Conservation (phyloP, 768 basidiomycete species). For the Suillus paluster region DNA sequence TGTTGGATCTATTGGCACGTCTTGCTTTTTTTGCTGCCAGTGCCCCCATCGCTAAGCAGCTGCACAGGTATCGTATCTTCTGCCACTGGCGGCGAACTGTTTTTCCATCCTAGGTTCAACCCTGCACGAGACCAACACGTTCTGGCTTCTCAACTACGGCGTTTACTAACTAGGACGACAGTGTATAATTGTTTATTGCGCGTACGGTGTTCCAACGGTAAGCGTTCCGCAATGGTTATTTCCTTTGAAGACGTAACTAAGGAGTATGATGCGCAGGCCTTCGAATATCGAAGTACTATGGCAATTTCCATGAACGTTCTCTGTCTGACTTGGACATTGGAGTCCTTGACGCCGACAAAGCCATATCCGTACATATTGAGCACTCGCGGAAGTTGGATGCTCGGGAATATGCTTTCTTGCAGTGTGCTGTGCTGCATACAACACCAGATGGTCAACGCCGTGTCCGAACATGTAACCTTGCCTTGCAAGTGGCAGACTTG, state of each 20-base stretch:
- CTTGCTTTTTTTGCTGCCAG: conserved; percentile 5
- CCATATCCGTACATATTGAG: conserved; percentile 74
- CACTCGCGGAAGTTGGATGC: conserved; percentile 73
- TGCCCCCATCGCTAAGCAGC: conserved; percentile 13
- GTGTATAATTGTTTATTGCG: conserved; percentile 82
- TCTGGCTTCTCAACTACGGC: conserved; percentile 75
- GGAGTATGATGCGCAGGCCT: conserved; percentile 49
- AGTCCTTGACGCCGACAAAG: conserved; percentile 78
- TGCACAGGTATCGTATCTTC: conserved; percentile 63
- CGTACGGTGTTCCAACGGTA: conserved; percentile 86
- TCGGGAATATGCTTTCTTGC: conserved; percentile 75
- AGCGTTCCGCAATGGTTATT: conserved; percentile 12
- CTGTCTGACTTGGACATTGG: conserved; percentile 81
- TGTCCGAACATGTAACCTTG: conserved; percentile 87
- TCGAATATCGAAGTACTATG: conserved; percentile 65
- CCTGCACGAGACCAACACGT: conserved; percentile 63
- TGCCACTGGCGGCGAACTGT: conserved; percentile 87
- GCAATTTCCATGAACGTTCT: conserved; percentile 71
- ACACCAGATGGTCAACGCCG: conserved; percentile 74
- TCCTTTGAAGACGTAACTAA: not conserved
- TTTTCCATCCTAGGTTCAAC: conserved; percentile 91
- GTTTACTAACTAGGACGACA: conserved; percentile 69
- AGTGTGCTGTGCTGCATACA: conserved; percentile 90
- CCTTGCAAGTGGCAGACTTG: conserved; percentile 75
- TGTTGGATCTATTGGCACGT: conserved; percentile 80